These are phyloP conservation scores for Fusarium citri DNA, from an alignment of 2,329 filamentous ascomycete genomes.

Conservation along the genomic window DNA sequence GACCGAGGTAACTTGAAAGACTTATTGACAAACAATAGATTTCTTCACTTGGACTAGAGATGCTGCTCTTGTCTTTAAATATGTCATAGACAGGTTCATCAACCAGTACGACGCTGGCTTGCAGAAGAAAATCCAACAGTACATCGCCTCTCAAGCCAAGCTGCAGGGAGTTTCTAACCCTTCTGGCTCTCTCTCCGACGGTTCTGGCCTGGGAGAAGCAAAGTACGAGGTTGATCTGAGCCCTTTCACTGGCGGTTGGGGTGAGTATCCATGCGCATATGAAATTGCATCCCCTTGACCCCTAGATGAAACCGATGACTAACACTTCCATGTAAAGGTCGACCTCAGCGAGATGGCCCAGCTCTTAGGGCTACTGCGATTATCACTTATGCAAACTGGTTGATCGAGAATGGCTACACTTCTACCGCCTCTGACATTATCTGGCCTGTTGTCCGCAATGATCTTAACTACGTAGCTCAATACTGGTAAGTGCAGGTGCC, in stretches of 20 bases:
- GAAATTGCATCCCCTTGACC: background rate
- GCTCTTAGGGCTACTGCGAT: slow-evolving; percentile 80
- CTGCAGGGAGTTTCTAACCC: slow-evolving; percentile 77
- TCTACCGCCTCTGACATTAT: slow-evolving; percentile 66
- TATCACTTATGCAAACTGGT: slow-evolving; percentile 78
- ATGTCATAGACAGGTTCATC: slow-evolving; percentile 73
- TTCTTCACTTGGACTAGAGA: slow-evolving; percentile 85
- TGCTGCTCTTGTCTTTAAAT: slow-evolving; percentile 76
- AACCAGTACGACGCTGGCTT: slow-evolving; percentile 68
- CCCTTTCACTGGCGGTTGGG: slow-evolving; percentile 77
- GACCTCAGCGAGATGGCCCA: slow-evolving; percentile 84
- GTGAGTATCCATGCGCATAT: slow-evolving; percentile 39
- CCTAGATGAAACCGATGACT: slow-evolving; percentile 4
- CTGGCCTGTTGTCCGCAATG: slow-evolving; percentile 82
- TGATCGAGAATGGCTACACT: slow-evolving; percentile 74
- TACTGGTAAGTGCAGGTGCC: slow-evolving; percentile 65
- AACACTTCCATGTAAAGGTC: slow-evolving; percentile 53
- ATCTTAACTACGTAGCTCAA: slow-evolving; percentile 78
- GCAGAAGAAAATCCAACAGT: slow-evolving; percentile 73
- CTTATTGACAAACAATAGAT: slow-evolving; percentile 59
- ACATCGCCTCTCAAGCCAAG: slow-evolving; percentile 73
- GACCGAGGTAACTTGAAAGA: too few relatives aligned
- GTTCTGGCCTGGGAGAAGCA: slow-evolving; percentile 73
- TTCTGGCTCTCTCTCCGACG: slow-evolving; percentile 68
- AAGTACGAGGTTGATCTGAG: slow-evolving; percentile 76